phyloP scores from a whole-genome alignment of 2,329 filamentous ascomycete species.

The Thyridium curvatum region DNA sequence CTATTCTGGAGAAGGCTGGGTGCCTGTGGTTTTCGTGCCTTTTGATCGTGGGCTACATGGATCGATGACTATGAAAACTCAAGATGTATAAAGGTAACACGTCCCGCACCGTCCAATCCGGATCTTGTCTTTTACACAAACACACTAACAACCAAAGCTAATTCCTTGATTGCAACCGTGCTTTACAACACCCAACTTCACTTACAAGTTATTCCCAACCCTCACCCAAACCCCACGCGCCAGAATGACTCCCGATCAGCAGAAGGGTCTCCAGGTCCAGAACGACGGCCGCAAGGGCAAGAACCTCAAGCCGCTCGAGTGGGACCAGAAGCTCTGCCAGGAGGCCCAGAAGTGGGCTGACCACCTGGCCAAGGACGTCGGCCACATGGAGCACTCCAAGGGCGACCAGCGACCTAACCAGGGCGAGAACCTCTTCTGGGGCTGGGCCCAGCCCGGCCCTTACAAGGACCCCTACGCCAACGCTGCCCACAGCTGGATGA shows the following conservation, averaged over 20 bases:
- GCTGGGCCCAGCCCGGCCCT: background rate
- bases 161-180: too few species aligned
- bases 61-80: too few species aligned
- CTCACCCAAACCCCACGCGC: too few species aligned
- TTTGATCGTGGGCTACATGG: too few species aligned
- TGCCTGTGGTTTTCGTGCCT: too few species aligned
- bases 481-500: conserved; percentile 4
- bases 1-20: too few species aligned
- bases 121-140: too few species aligned
- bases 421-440: conserved; percentile 5
- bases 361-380: conserved; percentile 1
- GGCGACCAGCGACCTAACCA: conserved; percentile 1
- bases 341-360: conserved; percentile 3
- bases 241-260: conserved; percentile 1
- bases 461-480: conserved; percentile 2
- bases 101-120: too few species aligned
- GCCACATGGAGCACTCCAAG: conserved; percentile 1
- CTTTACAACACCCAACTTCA: too few species aligned
- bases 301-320: conserved; percentile 1
- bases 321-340: conserved; percentile 1
- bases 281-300: conserved; percentile 4
- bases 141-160: too few species aligned
- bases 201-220: too few species aligned
- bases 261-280: conserved; percentile 2
- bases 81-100: too few species aligned